These are phyloP conservation scores for Aspergillus heteromorphus DNA, from an alignment of 495 filamentous ascomycete genomes.

Conservation along the genomic window DNA sequence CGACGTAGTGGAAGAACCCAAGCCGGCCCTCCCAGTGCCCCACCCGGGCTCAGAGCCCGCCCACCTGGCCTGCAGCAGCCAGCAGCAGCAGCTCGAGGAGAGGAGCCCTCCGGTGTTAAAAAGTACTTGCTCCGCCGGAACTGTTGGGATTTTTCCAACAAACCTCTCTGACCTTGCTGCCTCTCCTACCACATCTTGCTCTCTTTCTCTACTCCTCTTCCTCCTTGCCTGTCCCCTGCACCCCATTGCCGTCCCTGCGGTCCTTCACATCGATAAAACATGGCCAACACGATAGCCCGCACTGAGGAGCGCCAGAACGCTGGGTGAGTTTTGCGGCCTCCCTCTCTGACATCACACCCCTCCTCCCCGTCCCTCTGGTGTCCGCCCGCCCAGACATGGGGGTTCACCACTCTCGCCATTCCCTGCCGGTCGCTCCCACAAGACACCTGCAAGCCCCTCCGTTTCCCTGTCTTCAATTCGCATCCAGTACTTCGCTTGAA, in stretches of 20 bases:
- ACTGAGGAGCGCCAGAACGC: slow-evolving; percentile 54
- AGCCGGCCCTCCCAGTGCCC: slow-evolving; percentile 4
- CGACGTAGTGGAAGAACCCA: slow-evolving; percentile 12
- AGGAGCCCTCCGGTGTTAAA: slow-evolving; percentile 28
- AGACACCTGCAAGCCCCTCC: neutral
- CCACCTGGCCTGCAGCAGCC: slow-evolving; percentile 9
- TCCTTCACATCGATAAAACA: slow-evolving; percentile 30
- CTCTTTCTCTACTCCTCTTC: slow-evolving; percentile 5
- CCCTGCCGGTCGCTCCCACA: neutral
- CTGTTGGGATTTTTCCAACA: slow-evolving; percentile 22
- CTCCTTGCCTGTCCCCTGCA: neutral
- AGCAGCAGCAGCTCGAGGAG: slow-evolving; percentile 7
- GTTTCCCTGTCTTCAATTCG: neutral
- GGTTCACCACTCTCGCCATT: neutral
- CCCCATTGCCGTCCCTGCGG: slow-evolving; percentile 12
- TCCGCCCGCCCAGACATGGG: slow-evolving; percentile 1
- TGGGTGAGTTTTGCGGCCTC: slow-evolving; percentile 55
- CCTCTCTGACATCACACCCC: slow-evolving; percentile 45
- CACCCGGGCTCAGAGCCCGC: slow-evolving; percentile 10
- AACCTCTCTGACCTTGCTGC: slow-evolving; percentile 13
- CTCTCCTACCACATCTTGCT: slow-evolving; percentile 12
- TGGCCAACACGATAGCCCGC: slow-evolving; percentile 61
- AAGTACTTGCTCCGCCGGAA: slow-evolving; percentile 39
- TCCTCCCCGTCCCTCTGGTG: slow-evolving; percentile 25
- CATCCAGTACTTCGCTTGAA: neutral